Evolutionary conservation across 2,329 filamentous ascomycete species (phyloP).

Genomic region (Epichloe sibirici): DNA sequence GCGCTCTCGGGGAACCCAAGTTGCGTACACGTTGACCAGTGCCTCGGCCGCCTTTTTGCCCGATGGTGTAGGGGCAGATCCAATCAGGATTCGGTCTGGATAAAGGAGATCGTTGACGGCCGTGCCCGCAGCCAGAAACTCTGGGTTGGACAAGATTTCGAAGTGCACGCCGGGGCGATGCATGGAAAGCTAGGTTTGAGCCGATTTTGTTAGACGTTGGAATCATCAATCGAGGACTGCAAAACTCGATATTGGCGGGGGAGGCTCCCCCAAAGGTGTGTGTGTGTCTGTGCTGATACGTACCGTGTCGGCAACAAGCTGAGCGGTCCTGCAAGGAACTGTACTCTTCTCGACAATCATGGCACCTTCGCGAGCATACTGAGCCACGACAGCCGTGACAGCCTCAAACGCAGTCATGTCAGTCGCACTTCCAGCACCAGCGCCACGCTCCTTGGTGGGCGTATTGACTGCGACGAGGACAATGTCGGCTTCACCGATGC

Average conservation of each 20-base stretch:
- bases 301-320: constrained; percentile 57
- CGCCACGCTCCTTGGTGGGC: constrained; percentile 59
- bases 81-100: constrained; percentile 66
- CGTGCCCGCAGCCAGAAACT: constrained; percentile 69
- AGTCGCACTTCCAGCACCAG: constrained; percentile 58
- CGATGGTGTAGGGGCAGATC: constrained; percentile 47
- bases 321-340: constrained; percentile 62
- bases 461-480: constrained; percentile 71
- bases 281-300: constrained; percentile 12
- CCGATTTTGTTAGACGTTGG: neutral
- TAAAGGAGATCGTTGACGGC: constrained; percentile 58
- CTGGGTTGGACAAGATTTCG: constrained; percentile 69
- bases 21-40: constrained; percentile 53
- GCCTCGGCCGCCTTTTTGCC: constrained; percentile 51
- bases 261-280: too few relatives aligned
- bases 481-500: constrained; percentile 56
- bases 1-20: constrained; percentile 57
- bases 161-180: constrained; percentile 54
- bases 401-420: constrained; percentile 63
- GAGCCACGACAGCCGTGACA: constrained; percentile 54
- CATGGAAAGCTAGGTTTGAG: constrained; percentile 34
- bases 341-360: constrained; percentile 77
- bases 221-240: neutral
- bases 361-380: constrained; percentile 50
- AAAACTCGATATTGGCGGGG: too few relatives aligned